Evolutionary conservation across 176 grass and related monocot genomes (phyloP), one percentile per base, ranked within the genome.

Genomic region (Raddia guianensis): DNA sequence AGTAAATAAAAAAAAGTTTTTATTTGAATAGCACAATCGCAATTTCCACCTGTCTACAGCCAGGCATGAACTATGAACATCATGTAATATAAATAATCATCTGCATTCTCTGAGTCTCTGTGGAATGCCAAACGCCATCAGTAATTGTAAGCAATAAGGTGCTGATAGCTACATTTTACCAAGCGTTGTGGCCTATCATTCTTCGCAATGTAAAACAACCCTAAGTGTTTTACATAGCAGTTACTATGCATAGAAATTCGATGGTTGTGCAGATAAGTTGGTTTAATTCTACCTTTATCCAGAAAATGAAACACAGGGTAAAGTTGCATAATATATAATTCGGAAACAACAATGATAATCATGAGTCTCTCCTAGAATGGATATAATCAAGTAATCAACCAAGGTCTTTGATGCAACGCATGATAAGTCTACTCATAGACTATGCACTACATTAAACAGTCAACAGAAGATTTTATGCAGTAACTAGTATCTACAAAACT

Each of bases 381-480:
- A 16, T 64, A 80, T 16, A 55, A 72, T 72, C 20, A 16, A 72
- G 73, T 12, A 55, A 72, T 72, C 20, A 63, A 79, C 19, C 51
- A 77, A 84, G 11, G 20, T 1, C 64, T 12, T 50, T 12, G 7
- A 68, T 61, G 13, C 9, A 73, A 49, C 15, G 54, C 47, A 63
- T 7, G 52, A 64, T 43, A 73, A 80, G 46, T 12, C 7, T 49
- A 66, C 32, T 15, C 20, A 21, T 27, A 27, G 16, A 46, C 48
- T 55, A 2, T 46, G 4, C 2, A 55, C 62, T 42, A 8, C 10
- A 49, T 44, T 1, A 0, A 74, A 76, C 19, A 21, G 7, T 76
- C 5, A 49, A 27, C 0, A 16, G 56, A 73, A 6, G 15, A 50
- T 47, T 42, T 34, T 5, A 77, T 80, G 12, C 12, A 70, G 52